phyloP scores from a whole-genome alignment of 139 green algal species.

The Chlorella sp. region DNA sequence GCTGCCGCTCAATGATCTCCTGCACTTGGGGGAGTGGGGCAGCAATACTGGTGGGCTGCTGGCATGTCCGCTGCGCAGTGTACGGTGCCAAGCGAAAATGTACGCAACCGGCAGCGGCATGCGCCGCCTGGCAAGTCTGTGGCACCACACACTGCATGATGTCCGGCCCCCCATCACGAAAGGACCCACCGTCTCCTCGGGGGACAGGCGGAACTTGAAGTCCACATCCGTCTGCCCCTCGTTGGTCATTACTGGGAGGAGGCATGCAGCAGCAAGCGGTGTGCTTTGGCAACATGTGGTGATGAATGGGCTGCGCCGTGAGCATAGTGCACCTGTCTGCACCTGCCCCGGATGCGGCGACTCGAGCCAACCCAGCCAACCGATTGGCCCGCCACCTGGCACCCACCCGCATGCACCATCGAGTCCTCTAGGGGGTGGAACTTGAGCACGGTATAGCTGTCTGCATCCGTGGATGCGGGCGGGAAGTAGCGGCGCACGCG shows the following conservation, averaged over 20 bases:
- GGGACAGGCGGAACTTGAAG: slow-evolving; percentile 54
- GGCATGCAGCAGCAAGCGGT: too few species aligned
- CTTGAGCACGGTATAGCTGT: slow-evolving; percentile 71
- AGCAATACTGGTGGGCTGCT: too few species aligned
- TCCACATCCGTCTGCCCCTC: slow-evolving; percentile 42
- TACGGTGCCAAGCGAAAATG: too few species aligned
- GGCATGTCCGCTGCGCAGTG: neutral
- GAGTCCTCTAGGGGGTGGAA: slow-evolving; percentile 55
- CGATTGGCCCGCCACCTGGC: neutral
- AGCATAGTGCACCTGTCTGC: too few species aligned
- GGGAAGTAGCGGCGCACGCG: slow-evolving; percentile 47
- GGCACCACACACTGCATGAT: neutral
- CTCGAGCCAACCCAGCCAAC: too few species aligned
- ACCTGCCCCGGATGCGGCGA: too few species aligned
- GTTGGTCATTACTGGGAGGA: slow-evolving; percentile 14
- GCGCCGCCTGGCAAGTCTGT: neutral
- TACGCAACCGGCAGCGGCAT: neutral
- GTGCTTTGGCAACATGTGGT: too few species aligned
- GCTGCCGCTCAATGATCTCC: slow-evolving; percentile 58
- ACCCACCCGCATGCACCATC: slow-evolving; percentile 23
- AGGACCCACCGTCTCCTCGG: slow-evolving; percentile 9
- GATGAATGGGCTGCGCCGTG: too few species aligned
- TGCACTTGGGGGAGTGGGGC: slow-evolving; percentile 19
- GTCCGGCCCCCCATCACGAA: neutral
- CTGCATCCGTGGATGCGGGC: slow-evolving; percentile 45